Evolutionary conservation across 805 yeast species (phyloP).

Genomic region (Teunomyces tritomae): DNA sequence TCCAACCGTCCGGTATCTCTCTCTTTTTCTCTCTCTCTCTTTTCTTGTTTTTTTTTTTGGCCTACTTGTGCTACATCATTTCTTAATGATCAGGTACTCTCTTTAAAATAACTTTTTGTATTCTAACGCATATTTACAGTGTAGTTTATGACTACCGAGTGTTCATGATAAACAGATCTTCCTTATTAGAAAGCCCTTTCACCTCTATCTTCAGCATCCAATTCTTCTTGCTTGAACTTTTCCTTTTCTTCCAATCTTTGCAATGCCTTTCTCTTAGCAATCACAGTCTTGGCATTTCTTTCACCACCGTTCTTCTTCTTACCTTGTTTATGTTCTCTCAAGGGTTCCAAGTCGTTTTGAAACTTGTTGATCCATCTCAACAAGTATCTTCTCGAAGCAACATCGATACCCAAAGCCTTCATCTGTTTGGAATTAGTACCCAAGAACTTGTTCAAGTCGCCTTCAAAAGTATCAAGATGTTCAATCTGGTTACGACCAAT

Average conservation of each 20-base stretch:
- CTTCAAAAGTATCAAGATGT: slow-evolving; percentile 63
- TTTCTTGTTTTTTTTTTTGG: not conserved
- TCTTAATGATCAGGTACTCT: too few species aligned
- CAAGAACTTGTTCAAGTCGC: slow-evolving; percentile 59
- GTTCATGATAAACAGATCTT: too few species aligned
- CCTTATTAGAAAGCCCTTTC: slow-evolving; percentile 36
- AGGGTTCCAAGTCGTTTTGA: slow-evolving; percentile 51
- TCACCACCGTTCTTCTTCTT: slow-evolving; percentile 84
- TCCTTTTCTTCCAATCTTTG: slow-evolving; percentile 54
- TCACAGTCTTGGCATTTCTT: slow-evolving; percentile 58
- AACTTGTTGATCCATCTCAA: slow-evolving; percentile 69
- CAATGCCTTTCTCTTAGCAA: slow-evolving; percentile 59
- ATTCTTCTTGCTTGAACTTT: slow-evolving; percentile 31
- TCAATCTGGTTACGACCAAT: slow-evolving; percentile 78
- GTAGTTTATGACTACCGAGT: not conserved
- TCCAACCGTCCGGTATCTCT: too few species aligned
- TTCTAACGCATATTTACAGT: not conserved
- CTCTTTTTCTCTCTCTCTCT: not conserved
- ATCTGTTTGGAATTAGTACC: slow-evolving; percentile 49
- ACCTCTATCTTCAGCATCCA: slow-evolving; percentile 41
- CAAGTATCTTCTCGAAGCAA: slow-evolving; percentile 68
- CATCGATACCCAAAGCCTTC: slow-evolving; percentile 77
- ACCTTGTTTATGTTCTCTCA: slow-evolving; percentile 60
- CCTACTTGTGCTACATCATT: too few species aligned
- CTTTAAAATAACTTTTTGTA: not conserved